A percentile compares a stretch with the other conserved stretches of the same genome.
These are phyloP conservation scores for Talaromyces pinophilus DNA, from an alignment of 2,329 filamentous ascomycete species.

Conservation along the genomic window DNA sequence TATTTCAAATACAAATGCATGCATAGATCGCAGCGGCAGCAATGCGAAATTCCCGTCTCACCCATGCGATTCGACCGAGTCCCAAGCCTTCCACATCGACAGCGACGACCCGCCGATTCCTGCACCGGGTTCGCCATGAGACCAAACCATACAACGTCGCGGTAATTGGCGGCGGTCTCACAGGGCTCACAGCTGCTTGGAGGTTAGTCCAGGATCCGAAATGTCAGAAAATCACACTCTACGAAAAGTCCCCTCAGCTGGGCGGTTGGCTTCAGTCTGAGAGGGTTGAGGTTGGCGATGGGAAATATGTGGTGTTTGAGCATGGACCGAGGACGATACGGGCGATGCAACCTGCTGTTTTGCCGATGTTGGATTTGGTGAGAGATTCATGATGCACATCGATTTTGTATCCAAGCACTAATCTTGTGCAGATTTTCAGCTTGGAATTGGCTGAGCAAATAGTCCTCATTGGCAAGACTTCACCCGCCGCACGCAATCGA, in stretches of 20 bases:
- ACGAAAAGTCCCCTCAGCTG: conserved; percentile 68
- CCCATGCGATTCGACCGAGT: conserved; percentile 27
- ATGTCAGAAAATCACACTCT: conserved; percentile 72
- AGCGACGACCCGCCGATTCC: conserved; percentile 25
- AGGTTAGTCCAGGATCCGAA: conserved; percentile 71
- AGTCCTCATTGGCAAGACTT: conserved; percentile 53
- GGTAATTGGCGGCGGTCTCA: conserved; percentile 78
- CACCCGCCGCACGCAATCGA: conserved; percentile 62
- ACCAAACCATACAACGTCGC: conserved; percentile 54
- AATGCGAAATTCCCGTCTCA: conserved; percentile 28
- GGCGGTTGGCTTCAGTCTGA: conserved; percentile 84
- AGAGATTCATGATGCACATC: conserved; percentile 16
- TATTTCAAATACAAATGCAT: neutral
- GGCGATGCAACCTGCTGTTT: conserved; percentile 57
- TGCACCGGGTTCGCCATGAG: conserved; percentile 24
- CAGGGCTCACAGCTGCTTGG: conserved; percentile 75
- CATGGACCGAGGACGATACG: conserved; percentile 77
- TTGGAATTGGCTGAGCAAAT: conserved; percentile 60
- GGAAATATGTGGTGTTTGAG: conserved; percentile 72
- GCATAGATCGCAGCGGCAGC: conserved; percentile 18
- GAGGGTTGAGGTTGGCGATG: conserved; percentile 58
- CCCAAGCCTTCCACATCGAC: conserved; percentile 11
- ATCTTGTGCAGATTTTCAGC: conserved; percentile 54
- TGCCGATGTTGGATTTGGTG: conserved; percentile 72
- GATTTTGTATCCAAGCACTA: neutral